phyloP scores from a whole-genome alignment of 2,329 filamentous ascomycete species.

The Fusarium robinianum region DNA sequence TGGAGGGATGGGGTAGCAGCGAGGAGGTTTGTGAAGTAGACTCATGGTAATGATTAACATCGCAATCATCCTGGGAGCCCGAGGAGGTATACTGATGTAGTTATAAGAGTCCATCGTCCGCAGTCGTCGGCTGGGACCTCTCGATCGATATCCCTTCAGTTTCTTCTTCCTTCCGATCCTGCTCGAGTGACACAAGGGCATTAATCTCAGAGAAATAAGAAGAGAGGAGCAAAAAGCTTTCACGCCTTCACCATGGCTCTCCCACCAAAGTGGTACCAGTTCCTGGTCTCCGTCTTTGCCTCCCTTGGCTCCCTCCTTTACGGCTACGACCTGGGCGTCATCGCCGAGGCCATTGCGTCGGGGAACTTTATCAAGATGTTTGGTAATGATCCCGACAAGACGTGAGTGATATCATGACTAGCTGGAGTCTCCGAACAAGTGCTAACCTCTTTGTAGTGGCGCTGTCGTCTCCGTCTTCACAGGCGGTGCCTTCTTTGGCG shows the following conservation, averaged over 20 bases:
- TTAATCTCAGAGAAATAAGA: background rate
- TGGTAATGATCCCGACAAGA: constrained; percentile 42
- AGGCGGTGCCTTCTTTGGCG: constrained; percentile 74
- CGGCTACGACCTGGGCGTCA: constrained; percentile 38
- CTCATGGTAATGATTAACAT: too few relatives aligned
- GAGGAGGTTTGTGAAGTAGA: too few relatives aligned
- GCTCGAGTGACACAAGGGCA: background rate
- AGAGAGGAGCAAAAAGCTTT: too few relatives aligned
- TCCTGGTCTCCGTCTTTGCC: constrained; percentile 49
- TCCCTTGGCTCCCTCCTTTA: constrained; percentile 34
- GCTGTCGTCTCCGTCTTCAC: constrained; percentile 73
- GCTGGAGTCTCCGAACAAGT: too few relatives aligned
- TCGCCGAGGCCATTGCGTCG: constrained; percentile 57
- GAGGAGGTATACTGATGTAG: too few relatives aligned
- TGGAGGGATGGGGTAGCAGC: too few relatives aligned
- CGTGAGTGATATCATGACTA: constrained; percentile 41
- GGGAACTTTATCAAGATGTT: constrained; percentile 49
- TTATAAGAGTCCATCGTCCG: too few relatives aligned
- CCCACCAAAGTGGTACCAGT: constrained; percentile 53
- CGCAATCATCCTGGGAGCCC: too few relatives aligned
- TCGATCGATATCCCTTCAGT: too few relatives aligned
- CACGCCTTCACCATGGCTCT: constrained; percentile 43
- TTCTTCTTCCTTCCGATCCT: too few relatives aligned
- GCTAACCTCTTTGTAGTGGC: too few relatives aligned
- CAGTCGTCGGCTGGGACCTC: background rate